phyloP scores from a whole-genome alignment of 768 basidiomycete species.

The Amanita pseudoporphyria region DNA sequence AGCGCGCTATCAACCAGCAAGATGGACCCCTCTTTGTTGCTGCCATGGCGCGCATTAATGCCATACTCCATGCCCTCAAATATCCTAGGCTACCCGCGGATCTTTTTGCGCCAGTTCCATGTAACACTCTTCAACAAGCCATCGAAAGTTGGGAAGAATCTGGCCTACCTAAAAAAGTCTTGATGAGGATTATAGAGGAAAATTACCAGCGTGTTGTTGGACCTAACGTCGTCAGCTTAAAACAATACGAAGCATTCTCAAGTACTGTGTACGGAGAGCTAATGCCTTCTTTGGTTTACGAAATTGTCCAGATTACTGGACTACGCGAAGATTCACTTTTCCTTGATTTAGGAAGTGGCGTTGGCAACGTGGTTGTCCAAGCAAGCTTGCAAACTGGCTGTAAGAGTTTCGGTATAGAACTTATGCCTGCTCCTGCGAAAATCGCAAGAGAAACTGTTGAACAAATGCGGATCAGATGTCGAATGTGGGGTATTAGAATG shows the following conservation, averaged over 20 bases:
- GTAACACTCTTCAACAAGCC: constrained; percentile 39
- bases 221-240: constrained; percentile 74
- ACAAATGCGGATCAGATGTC: constrained; percentile 68
- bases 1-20: constrained; percentile 56
- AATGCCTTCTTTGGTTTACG: constrained; percentile 73
- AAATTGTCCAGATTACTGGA: constrained; percentile 47
- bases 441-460: constrained; percentile 70
- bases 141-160: constrained; percentile 40
- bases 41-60: constrained; percentile 54
- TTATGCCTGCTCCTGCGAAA: constrained; percentile 68
- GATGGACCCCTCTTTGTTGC: constrained; percentile 67
- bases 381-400: constrained; percentile 76
- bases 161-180: constrained; percentile 55
- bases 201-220: constrained; percentile 92
- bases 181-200: constrained; percentile 77
- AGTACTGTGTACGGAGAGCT: constrained; percentile 87
- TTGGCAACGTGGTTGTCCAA: constrained; percentile 78
- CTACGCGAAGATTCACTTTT: constrained; percentile 58
- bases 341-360: constrained; percentile 79
- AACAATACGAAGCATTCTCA: constrained; percentile 75
- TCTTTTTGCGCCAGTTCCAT: constrained; percentile 31
- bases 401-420: constrained; percentile 66
- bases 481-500: constrained; percentile 83
- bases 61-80: constrained; percentile 52
- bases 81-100: constrained; percentile 50